These are phyloP conservation scores for Amanita rimosa DNA, from an alignment of 768 basidiomycete genomes.

Conservation along the genomic window DNA sequence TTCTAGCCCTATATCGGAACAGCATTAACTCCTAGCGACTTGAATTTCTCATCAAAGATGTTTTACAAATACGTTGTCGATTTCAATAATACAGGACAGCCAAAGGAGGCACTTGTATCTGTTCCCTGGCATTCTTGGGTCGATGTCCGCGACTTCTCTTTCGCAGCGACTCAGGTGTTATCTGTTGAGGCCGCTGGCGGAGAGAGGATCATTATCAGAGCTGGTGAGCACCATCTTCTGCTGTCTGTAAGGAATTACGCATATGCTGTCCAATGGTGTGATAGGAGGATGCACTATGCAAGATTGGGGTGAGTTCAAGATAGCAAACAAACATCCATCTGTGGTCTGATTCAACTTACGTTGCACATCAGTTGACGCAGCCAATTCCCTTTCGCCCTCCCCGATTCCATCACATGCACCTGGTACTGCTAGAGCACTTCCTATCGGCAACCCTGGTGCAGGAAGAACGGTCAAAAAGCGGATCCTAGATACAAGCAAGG, in stretches of 20 bases:
- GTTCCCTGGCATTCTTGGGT: conserved; percentile 14
- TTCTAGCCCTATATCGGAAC: conserved; percentile 27
- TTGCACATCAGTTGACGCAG: conserved; percentile 20
- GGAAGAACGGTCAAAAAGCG: background rate
- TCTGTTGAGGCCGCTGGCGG: conserved; percentile 31
- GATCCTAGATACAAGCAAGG: background rate
- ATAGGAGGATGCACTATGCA: conserved; percentile 20
- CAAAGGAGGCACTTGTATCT: conserved; percentile 7
- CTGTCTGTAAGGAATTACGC: no score
- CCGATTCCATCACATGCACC: conserved; percentile 10
- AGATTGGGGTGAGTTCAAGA: conserved; percentile 20
- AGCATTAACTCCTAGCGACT: conserved; percentile 17
- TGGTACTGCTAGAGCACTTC: conserved; percentile 13
- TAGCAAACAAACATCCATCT: no score
- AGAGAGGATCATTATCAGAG: conserved; percentile 41
- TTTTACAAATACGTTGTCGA: conserved; percentile 18
- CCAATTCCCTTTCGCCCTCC: conserved; percentile 15
- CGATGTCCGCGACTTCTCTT: conserved; percentile 43
- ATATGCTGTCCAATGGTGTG: background rate
- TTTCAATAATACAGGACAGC: conserved; percentile 6
- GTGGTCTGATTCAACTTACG: background rate
- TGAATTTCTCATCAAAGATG: conserved; percentile 26
- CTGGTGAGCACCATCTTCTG: background rate
- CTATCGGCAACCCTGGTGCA: conserved; percentile 8
- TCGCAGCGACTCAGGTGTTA: conserved; percentile 37